Conservation (phyloP, 2,329 filamentous ascomycete species). For the Aspergillus pseudoglaucus region DNA sequence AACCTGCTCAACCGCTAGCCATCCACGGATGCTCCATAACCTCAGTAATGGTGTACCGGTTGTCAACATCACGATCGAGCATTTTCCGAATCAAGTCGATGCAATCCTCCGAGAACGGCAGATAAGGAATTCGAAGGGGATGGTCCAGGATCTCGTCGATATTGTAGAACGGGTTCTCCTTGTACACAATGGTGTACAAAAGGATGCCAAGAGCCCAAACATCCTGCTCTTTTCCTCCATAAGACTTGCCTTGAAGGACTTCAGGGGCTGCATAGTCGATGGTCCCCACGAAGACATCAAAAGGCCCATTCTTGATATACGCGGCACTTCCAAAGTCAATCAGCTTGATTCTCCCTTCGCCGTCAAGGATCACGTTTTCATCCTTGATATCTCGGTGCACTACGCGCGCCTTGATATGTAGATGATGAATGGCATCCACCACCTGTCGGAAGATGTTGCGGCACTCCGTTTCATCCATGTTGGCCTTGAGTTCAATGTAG, state of each 20-base stretch:
- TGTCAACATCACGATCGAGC: slow-evolving; percentile 82
- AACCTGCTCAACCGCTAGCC: slow-evolving; percentile 14
- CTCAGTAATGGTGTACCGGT: slow-evolving; percentile 76
- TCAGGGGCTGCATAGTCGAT: slow-evolving; percentile 99
- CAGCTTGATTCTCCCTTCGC: slow-evolving; percentile 89
- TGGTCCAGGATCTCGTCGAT: slow-evolving; percentile 99
- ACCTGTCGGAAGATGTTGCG: slow-evolving; percentile 94
- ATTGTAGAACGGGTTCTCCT: slow-evolving; percentile 98
- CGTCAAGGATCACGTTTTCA: slow-evolving; percentile 93
- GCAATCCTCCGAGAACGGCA: slow-evolving; percentile 66
- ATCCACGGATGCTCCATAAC: slow-evolving; percentile 86
- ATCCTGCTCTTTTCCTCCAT: slow-evolving; percentile 93
- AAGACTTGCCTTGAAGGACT: slow-evolving; percentile 84
- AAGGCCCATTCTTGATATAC: slow-evolving; percentile 96
- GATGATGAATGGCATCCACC: slow-evolving; percentile 77
- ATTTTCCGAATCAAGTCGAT: slow-evolving; percentile 87
- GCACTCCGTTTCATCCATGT: slow-evolving; percentile 93
- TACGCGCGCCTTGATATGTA: slow-evolving; percentile 83
- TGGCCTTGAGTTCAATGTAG: slow-evolving; percentile 92
- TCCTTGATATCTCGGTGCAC: slow-evolving; percentile 99
- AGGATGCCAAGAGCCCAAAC: slow-evolving; percentile 97
- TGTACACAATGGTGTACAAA: slow-evolving; percentile 98
- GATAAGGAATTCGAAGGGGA: slow-evolving; percentile 77
- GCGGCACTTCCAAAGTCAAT: slow-evolving; percentile 98
- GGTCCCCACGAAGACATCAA: slow-evolving; percentile 97